phyloP scores from a whole-genome alignment of 2,329 filamentous ascomycete species.

The Cadophora sp. region DNA sequence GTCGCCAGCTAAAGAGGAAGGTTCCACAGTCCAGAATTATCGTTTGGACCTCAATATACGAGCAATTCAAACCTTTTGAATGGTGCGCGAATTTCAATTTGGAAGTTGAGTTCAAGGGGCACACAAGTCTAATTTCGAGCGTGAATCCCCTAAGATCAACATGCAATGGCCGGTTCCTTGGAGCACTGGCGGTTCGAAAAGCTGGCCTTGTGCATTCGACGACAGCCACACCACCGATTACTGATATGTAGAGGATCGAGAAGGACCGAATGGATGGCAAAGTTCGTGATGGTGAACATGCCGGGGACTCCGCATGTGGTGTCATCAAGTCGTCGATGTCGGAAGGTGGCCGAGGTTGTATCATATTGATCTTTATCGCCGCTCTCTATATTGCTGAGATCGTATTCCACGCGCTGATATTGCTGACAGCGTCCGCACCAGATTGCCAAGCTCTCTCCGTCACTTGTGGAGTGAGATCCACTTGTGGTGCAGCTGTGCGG shows the following conservation, averaged over 20 bases:
- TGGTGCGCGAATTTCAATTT: background rate
- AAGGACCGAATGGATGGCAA: constrained; percentile 3
- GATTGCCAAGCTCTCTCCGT: background rate
- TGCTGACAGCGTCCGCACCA: background rate
- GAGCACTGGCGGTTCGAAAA: background rate
- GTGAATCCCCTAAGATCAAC: background rate
- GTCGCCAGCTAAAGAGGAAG: background rate
- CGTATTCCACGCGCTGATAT: background rate
- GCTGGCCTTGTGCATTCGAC: background rate
- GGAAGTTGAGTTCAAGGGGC: background rate
- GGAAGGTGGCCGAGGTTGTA: background rate
- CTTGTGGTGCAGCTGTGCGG: background rate
- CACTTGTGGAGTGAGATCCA: background rate
- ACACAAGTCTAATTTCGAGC: background rate
- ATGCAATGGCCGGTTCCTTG: background rate
- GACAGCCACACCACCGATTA: background rate
- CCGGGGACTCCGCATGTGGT: background rate
- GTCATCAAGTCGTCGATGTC: background rate
- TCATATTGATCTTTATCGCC: background rate
- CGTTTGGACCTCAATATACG: background rate
- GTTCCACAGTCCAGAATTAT: no score
- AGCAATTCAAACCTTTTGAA: background rate
- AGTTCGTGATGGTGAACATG: background rate
- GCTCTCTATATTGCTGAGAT: background rate
- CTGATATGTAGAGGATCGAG: background rate